Base-by-base conservation (phyloP, 1,284 basidiomycete species). In the Ceratobasidium sp. region DNA sequence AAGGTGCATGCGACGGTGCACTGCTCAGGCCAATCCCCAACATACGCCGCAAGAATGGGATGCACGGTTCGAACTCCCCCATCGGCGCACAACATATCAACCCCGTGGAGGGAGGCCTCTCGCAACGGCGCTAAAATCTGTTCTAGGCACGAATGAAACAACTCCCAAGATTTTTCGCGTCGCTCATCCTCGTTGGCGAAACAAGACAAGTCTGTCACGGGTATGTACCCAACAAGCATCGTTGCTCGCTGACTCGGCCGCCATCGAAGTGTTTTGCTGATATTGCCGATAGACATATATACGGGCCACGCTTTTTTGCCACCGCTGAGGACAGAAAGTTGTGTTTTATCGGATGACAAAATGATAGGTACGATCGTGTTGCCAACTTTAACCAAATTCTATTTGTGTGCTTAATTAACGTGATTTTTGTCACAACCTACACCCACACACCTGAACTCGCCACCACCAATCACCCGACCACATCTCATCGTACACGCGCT, bases 11-110 rank as follows among this genome's bases (percentile, higher is more conserved):
- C 56, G 1, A 79, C 56, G 0, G 78, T 54, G 22, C 74, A 76
- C 45, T 79, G 76, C 53, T 80, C 79, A 9, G 77, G 77, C 44
- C 75, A 76, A 48, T 80, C 79, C 1, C 78, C 79, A 29, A 79
- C 62, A 47, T 78, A 80, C 0, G 75, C 66, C 9, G 77, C 77
- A n/a, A 80, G 75, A 27, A 79, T 73, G 0, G 78, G 78, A 63
- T 60, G 71, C 24, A 76, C 66, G 1, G 27, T 1, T n/a, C 77
- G 62, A 0, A 74, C 67, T 8, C 47, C 11, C 4, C 73, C 74
- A 48, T 78, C 77, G 1, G 77, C 74, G 63, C 77, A 78, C 0
- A 45, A 31, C 59, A 78, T 74, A 1, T 63, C 31, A 9, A 74
- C 50, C 11, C 77, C 78, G 0, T 64, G 19, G 8, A 24, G 36